Evolutionary conservation across 306 rosid species (phyloP).

Genomic region (Sicyos edulis): DNA sequence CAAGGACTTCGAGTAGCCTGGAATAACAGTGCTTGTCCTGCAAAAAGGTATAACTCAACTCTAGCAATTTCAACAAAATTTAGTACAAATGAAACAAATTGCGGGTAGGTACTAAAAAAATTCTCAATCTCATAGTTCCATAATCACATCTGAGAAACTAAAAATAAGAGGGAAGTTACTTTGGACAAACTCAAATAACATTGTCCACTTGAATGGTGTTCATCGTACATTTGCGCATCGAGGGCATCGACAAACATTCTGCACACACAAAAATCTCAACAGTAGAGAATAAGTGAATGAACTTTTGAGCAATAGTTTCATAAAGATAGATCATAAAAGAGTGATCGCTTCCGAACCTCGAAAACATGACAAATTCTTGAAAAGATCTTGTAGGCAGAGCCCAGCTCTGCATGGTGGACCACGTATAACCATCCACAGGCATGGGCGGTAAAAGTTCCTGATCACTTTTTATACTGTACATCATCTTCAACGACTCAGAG

Average conservation of each 20-base stretch:
- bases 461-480: constrained; percentile 62
- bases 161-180: constrained; percentile 37
- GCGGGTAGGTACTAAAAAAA: not conserved
- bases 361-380: constrained; percentile 91
- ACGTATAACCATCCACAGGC: constrained; percentile 73
- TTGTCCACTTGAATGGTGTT: constrained; percentile 66
- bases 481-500: constrained; percentile 65
- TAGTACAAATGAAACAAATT: not conserved
- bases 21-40: constrained; percentile 94
- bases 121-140: not conserved
- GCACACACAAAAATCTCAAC: constrained; percentile 23
- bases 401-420: constrained; percentile 95
- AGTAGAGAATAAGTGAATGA: not conserved
- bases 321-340: not conserved
- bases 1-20: constrained; percentile 72
- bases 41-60: constrained; percentile 13
- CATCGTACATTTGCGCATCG: constrained; percentile 68
- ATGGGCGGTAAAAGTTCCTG: constrained; percentile 62
- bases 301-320: not conserved
- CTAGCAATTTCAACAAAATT: not conserved
- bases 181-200: constrained; percentile 75
- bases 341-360: constrained; percentile 44
- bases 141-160: not conserved
- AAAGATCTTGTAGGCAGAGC: constrained; percentile 85
- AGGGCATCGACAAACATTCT: constrained; percentile 90